phyloP scores from a whole-genome alignment of 208 protist genomes.

The Angomonas deanei region DNA sequence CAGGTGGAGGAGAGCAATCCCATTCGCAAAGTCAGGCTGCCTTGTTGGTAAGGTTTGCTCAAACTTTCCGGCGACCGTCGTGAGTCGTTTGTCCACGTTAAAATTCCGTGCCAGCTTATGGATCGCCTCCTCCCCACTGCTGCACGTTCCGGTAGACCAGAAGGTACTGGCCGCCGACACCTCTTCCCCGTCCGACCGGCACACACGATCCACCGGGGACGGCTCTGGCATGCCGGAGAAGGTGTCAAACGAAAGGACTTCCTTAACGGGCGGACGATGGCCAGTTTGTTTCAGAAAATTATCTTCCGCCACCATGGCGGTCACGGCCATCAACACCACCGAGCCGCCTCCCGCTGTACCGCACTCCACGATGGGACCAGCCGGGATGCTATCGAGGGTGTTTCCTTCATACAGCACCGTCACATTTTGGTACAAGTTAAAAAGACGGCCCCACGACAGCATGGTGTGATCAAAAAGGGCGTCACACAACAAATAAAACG shows the following conservation, averaged over 20 bases:
- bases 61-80: conserved; percentile 47
- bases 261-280: background rate
- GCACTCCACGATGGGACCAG: conserved; percentile 62
- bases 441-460: conserved; percentile 69
- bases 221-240: conserved; percentile 71
- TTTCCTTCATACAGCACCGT: conserved; percentile 8
- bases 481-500: conserved; percentile 71
- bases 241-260: conserved; percentile 64
- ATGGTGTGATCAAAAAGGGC: conserved; percentile 71
- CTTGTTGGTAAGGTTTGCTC: conserved; percentile 33
- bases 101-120: conserved; percentile 42
- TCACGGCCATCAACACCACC: conserved; percentile 63
- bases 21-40: conserved; percentile 15
- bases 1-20: conserved; percentile 54
- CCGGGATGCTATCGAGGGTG: background rate
- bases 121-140: conserved; percentile 29
- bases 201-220: conserved; percentile 19
- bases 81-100: conserved; percentile 47
- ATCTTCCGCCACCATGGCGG: conserved; percentile 20
- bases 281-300: conserved; percentile 7
- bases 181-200: background rate
- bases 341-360: conserved; percentile 64
- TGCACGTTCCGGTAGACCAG: conserved; percentile 71
- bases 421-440: conserved; percentile 36
- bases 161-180: conserved; percentile 13